Conservation (phyloP, 208 protist species). For the Trypanosoma theileri region DNA sequence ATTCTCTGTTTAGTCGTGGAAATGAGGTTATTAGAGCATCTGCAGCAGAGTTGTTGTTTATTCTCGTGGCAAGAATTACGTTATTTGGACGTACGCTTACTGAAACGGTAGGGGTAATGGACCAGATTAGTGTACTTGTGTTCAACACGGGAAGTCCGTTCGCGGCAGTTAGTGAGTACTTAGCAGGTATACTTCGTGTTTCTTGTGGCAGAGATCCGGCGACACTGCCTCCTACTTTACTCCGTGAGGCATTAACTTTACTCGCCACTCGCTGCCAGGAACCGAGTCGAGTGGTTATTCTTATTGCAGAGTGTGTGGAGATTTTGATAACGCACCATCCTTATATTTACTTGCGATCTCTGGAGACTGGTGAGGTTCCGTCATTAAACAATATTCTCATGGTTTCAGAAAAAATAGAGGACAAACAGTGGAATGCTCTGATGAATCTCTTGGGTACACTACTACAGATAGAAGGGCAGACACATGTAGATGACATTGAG, state of each 20-base stretch:
- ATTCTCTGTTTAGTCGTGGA: slow-evolving; percentile 4
- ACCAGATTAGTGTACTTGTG: slow-evolving; percentile 4
- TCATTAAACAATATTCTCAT: slow-evolving; percentile 1
- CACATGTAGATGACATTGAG: slow-evolving; percentile 2
- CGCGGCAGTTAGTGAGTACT: slow-evolving; percentile 5
- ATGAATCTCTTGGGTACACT: slow-evolving; percentile 1
- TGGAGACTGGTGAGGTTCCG: not conserved
- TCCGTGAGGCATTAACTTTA: slow-evolving; percentile 7
- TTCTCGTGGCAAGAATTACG: slow-evolving; percentile 8
- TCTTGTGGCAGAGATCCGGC: not conserved
- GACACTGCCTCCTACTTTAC: slow-evolving; percentile 1
- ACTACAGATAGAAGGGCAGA: slow-evolving; percentile 7
- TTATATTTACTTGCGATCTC: not conserved
- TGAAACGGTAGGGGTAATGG: not conserved
- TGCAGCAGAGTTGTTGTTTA: slow-evolving; percentile 6
- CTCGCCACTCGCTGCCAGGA: not conserved
- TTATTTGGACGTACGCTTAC: not conserved
- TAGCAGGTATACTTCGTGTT: slow-evolving; percentile 19
- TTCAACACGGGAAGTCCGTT: not conserved
- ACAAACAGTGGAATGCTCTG: not conserved
- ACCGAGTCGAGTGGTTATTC: slow-evolving; percentile 2
- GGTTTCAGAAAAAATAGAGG: not conserved
- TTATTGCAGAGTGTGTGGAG: slow-evolving; percentile 12
- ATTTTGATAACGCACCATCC: not conserved
- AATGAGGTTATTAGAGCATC: slow-evolving; percentile 1